phyloP scores from a whole-genome alignment of 2,329 filamentous ascomycete genomes.

The Diaporthe batatas region DNA sequence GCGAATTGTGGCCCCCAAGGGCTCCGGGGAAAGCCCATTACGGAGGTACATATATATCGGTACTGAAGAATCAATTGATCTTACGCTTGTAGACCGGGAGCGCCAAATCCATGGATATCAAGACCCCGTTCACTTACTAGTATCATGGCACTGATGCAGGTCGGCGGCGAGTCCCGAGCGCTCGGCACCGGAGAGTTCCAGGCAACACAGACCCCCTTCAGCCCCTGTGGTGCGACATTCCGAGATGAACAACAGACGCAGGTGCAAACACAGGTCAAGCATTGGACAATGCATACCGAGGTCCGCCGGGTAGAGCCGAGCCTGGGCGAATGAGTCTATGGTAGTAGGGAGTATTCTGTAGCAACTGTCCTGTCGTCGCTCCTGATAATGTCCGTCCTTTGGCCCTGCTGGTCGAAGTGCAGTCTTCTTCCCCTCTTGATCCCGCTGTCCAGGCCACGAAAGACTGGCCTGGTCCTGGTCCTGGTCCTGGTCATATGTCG shows the following conservation, averaged over 20 bases:
- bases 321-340: neutral
- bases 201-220: neutral
- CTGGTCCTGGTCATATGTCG: neutral
- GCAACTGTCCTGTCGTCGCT: no score
- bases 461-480: neutral
- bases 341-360: no score
- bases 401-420: neutral
- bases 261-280: no score
- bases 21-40: no score
- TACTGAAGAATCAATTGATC: no score
- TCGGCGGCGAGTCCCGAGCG: constrained; percentile 6
- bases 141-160: neutral
- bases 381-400: neutral
- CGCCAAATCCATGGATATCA: no score
- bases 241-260: neutral
- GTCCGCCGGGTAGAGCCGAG: neutral
- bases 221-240: constrained; percentile 14
- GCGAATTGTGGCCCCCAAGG: neutral
- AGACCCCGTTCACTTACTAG: neutral
- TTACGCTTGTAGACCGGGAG: no score
- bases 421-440: neutral
- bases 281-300: neutral
- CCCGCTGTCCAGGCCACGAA: neutral
- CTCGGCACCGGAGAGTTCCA: constrained; percentile 7
- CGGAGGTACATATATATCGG: no score